Conservation (phyloP, 73 alveolate species). For the Strombidium stylifer region DNA sequence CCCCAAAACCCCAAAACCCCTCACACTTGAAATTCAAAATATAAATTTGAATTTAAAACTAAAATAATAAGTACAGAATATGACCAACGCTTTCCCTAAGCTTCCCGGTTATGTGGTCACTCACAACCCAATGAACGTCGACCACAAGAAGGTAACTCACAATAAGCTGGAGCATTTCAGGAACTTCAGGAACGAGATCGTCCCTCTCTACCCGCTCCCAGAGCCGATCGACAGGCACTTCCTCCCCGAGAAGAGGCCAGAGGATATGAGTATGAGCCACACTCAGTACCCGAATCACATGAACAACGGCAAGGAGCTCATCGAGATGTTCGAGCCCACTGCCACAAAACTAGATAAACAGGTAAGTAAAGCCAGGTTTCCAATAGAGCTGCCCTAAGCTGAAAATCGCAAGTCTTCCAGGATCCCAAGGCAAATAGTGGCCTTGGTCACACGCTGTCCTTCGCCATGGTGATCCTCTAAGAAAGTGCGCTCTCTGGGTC, state of each 20-base stretch:
- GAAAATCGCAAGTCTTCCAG: neutral
- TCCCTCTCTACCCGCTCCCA: conserved; percentile 27
- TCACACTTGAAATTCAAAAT: neutral
- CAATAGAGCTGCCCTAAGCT: neutral
- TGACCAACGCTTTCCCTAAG: conserved; percentile 67
- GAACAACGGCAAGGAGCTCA: conserved; percentile 61
- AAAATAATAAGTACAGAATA: neutral
- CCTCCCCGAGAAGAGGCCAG: conserved; percentile 57
- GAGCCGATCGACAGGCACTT: conserved; percentile 34
- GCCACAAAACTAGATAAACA: conserved; percentile 90
- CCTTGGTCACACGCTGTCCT: conserved; percentile 2
- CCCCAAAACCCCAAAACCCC: conserved; percentile 37
- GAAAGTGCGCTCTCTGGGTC: neutral
- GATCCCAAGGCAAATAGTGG: neutral
- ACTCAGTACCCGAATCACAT: conserved; percentile 45
- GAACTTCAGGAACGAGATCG: conserved; percentile 13
- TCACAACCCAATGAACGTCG: conserved; percentile 65
- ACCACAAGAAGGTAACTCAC: conserved; percentile 40
- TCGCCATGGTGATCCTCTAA: neutral
- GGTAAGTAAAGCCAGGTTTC: conserved; percentile 1
- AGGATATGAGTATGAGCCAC: conserved; percentile 55
- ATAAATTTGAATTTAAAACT: neutral
- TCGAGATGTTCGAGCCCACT: conserved; percentile 89
- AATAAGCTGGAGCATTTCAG: conserved; percentile 14
- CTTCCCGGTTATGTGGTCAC: conserved; percentile 85